Evolutionary conservation across 192 early-diverging fungal genomes (phyloP), one percentile per base, ranked within the genome.

Genomic region (Geranomyces michiganensis): DNA sequence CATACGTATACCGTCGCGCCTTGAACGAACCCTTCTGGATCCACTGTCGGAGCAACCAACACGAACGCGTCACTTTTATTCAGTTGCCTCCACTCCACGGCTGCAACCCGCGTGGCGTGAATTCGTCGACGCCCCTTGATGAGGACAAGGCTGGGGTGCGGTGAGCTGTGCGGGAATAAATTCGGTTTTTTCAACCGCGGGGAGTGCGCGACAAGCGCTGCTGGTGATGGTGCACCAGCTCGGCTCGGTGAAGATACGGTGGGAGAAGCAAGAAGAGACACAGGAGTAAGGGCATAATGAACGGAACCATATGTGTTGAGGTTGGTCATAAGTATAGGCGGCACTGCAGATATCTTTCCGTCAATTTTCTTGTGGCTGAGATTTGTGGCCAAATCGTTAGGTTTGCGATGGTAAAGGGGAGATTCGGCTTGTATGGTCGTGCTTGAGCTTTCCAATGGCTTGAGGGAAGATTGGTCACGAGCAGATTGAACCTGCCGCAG

Each of bases 91-190:
- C 62, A 36, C n/a, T 30, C n/a, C n/a, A 67, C 27, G 2, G 30
- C 3, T 17, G 73, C 21, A 15, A 75, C 56, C 0, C 47, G 43
- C 8, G 55, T 56, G 43, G 60, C 56, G 53, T 79, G 66, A 48
- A 66, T 51, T 41, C 73, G 76, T 0, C 77, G 60, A 13, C 66
- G 69, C 12, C 77, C 77, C 72, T 79, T 79, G 51, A 79, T 31
- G 31, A 65, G 61, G 30, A 36, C 26, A 7, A 78, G 67, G 9
- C 49, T 48, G 5, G 71, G 30, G 19, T 53, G n/a, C 12, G 31
- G 60, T 9, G 36, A 21, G 36, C 30, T 10, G 13, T 62, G 6
- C 19, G 60, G 51, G 15, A 53, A 53, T 26, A 15, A 17, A 17
- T 7, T n/a, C 6, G 51, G 6, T 53, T 53, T 53, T 53, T 53